Base-by-base conservation (phyloP, 2,329 filamentous ascomycete species). In the Epichloe typhina region DNA sequence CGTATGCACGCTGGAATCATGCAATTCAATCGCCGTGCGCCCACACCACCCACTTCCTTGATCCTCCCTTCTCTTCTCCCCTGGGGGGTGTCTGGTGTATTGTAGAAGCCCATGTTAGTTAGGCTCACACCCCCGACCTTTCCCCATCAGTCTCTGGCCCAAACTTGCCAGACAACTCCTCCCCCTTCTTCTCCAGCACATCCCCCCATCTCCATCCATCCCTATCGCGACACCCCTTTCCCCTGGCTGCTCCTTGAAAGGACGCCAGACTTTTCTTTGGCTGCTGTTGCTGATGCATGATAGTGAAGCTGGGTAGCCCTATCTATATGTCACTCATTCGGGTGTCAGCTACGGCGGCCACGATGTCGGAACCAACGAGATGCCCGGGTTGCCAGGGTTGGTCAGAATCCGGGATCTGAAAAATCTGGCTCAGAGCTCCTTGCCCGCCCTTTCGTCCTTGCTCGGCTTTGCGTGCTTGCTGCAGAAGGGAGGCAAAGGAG, bases 251-350 rank as follows among this genome's bases (percentile, higher is more conserved):
- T 26, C 13, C 33, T 46, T 47, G 37, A 8, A 26, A 8, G 26
- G 26, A 26, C 7, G 39, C 43, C 19, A 37, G 13, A 12, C 12
- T 40, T 39, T 48, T 45, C 43, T 41, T 33, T 49, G 39, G 46
- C 19, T 38, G 23, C 19, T 37, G 21, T 42, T 50, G 43, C 51
- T 52, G 38, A 37, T 52, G 50, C 51, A 47, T 50, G 15, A 45
- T 38, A 26, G 48, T 36, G 17, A 46, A 40, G 45, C 35, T 50
- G 39, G 47, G 47, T 53, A 53, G 51, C 51, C 51, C 51, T 52
- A 47, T 52, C 51, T 52, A 47, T 52, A 52, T 50, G 48, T 50
- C 35, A 45, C 47, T 50, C 50, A 40, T 46, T 50, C 42, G 43
- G 43, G 38, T 40, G 37, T 47, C 45, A 48, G 43, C 43, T 23